Percentiles rank a stretch among this genome's conserved stretches.
Conservation (phyloP, 1,284 basidiomycete genomes). For the Heterobasidion irregulare region DNA sequence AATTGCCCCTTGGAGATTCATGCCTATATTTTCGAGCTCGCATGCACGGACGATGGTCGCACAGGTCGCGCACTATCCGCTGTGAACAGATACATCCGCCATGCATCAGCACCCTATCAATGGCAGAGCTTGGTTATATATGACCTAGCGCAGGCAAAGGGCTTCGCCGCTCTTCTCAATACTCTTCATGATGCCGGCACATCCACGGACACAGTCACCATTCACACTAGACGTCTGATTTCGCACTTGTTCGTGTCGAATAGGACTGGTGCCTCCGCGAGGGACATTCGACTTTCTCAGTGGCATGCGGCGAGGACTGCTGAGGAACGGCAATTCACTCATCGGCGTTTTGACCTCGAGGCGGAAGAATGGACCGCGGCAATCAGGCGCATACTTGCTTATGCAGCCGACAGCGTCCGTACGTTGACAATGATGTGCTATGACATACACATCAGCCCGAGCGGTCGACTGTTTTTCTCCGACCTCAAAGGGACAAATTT, state of each 20-base stretch:
- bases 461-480: conserved; percentile 11
- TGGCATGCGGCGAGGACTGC: conserved; percentile 5
- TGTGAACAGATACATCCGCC: conserved; percentile 18
- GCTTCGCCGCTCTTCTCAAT: conserved; percentile 9
- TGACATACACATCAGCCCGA: conserved; percentile 13
- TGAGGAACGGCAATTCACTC: conserved; percentile 7
- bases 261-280: conserved; percentile 3
- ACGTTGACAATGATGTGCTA: conserved; percentile 19
- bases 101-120: conserved; percentile 16
- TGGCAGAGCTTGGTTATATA: conserved; percentile 17
- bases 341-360: conserved; percentile 10
- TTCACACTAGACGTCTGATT: conserved; percentile 10
- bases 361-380: conserved; percentile 8
- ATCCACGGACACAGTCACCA: background rate
- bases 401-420: conserved; percentile 17
- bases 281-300: conserved; percentile 6
- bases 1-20: conserved; percentile 17
- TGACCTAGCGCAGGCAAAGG: conserved; percentile 10
- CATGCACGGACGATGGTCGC: conserved; percentile 15
- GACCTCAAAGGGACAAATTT: conserved; percentile 13
- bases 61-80: conserved; percentile 15
- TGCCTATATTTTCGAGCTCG: conserved; percentile 16
- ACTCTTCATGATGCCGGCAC: background rate
- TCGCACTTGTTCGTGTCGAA: conserved; percentile 19
- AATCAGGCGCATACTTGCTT: conserved; percentile 14